Base-by-base conservation (phyloP, 2,329 filamentous ascomycete genomes). In the Raffaelea deltoideospora region DNA sequence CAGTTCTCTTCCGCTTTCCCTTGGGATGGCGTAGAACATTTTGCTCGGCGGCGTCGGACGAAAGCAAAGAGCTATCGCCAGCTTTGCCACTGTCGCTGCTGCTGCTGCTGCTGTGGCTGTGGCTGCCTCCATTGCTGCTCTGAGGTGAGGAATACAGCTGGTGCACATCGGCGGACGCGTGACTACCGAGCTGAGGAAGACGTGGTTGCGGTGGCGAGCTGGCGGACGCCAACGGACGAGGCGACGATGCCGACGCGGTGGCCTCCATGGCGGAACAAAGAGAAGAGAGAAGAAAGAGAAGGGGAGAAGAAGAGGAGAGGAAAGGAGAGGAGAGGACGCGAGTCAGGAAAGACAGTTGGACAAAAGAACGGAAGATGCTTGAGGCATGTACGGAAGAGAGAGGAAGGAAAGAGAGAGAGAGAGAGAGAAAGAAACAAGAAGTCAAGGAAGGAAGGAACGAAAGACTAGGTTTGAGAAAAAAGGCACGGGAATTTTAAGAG, bases 1-100 rank as follows among this genome's bases (percentile, higher is more conserved):
- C 69, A 41, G 72, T 77, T 44, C 72, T 59, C 55, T 76, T 77
- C 57, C 72, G 63, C 61, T 71, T 74, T 45, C 64, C 66, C 56
- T 71, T 72, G 44, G 69, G 69, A 44, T 72, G 69, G 30, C 60
- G 58, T 40, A 44, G 36, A 8, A 36, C 21, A 30, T 35, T 32
- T 14, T 33, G 31, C 34, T 46, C 44, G 10, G 29, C 28, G 7
- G 37, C 37, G 30, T 43, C 45, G 11, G 40, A 44, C 5, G 39
- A 48, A 18, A 33, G 41, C 10, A 27, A 23, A 7, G 36, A 33
- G 9, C 41, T 39, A 15, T 42, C 45, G 29, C 44, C 38, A 8
- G 31, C 30, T 10, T 27, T 20, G 28, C 33, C 14, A 17, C 18
- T 40, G 36, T 36, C 39, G 17, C 10, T 26, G 26, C 24, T 38